Evolutionary conservation across 768 basidiomycete species (phyloP).

Genomic region (Auriscalpium orientale): DNA sequence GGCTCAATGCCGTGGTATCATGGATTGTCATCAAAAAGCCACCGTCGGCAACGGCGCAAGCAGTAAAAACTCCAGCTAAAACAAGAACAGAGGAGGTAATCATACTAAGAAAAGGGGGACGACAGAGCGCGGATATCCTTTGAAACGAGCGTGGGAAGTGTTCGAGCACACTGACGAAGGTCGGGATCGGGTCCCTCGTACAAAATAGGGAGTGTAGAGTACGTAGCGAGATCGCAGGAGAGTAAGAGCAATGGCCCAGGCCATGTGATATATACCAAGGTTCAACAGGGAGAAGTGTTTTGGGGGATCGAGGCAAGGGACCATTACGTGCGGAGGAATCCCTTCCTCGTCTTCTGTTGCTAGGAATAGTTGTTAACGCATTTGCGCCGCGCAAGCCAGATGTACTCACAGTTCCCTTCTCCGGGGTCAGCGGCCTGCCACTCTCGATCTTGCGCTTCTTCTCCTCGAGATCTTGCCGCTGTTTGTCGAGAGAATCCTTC

Average conservation of each 20-base stretch:
- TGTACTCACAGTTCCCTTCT: slow-evolving; percentile 73
- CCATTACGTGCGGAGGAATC: slow-evolving; percentile 62
- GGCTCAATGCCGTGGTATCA: slow-evolving; percentile 15
- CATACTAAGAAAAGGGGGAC: slow-evolving; percentile 11
- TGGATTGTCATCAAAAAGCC: slow-evolving; percentile 14
- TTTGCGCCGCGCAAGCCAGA: not conserved
- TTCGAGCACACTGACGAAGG: slow-evolving; percentile 9
- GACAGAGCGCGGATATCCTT: slow-evolving; percentile 14
- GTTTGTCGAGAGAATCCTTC: slow-evolving; percentile 99
- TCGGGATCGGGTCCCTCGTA: slow-evolving; percentile 12
- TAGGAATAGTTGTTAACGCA: not conserved
- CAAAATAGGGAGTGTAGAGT: slow-evolving; percentile 33
- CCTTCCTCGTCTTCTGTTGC: slow-evolving; percentile 43
- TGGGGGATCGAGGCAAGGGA: slow-evolving; percentile 17
- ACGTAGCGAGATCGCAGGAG: slow-evolving; percentile 31
- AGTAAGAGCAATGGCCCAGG: slow-evolving; percentile 30
- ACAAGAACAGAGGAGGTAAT: slow-evolving; percentile 14
- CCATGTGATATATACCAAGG: slow-evolving; percentile 23
- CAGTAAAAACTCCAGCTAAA: slow-evolving; percentile 6
- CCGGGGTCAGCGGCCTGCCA: slow-evolving; percentile 90
- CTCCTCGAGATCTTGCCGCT: slow-evolving; percentile 90
- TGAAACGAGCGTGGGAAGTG: slow-evolving; percentile 15
- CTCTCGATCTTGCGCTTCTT: slow-evolving; percentile 96
- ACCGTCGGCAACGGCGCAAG: not conserved
- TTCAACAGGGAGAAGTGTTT: slow-evolving; percentile 18